Percentiles rank a stretch among this genome's conserved stretches.
Evolutionary conservation across 176 grass and related monocot species (phyloP).

Genomic region (Lolium perenne): DNA sequence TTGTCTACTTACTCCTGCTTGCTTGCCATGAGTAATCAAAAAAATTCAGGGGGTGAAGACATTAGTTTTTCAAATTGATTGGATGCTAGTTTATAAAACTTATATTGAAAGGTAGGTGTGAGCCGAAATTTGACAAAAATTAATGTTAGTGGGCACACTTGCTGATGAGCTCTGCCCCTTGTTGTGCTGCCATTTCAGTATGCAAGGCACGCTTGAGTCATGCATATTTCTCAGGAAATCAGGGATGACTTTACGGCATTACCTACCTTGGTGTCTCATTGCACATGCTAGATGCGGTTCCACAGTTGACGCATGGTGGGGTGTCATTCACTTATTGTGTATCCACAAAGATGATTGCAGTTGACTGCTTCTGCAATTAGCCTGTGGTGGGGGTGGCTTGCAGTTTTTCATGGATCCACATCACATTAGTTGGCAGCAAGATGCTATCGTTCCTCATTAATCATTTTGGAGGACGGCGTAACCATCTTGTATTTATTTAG

Average conservation of each 20-base stretch:
- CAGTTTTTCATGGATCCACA: constrained; percentile 44
- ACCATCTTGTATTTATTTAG: constrained; percentile 40
- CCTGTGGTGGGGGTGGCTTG: constrained; percentile 21
- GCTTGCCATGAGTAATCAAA: neutral
- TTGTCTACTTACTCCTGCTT: neutral
- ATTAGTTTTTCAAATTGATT: neutral
- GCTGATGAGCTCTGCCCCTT: neutral
- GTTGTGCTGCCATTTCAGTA: neutral
- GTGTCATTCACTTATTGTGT: constrained; percentile 28
- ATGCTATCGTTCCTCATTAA: constrained; percentile 21
- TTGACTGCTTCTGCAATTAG: constrained; percentile 47
- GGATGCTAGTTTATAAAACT: neutral
- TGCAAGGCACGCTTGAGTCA: neutral
- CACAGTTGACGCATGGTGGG: constrained; percentile 32
- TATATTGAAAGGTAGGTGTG: neutral
- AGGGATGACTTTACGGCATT: neutral
- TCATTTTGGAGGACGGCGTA: constrained; percentile 45
- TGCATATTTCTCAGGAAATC: constrained; percentile 27
- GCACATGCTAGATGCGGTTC: constrained; percentile 42
- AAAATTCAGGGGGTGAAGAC: neutral
- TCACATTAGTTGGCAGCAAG: constrained; percentile 44
- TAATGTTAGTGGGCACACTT: neutral
- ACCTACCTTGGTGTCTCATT: neutral
- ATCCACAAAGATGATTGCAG: constrained; percentile 41
- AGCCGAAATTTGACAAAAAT: neutral